A percentile compares a stretch with the other conserved stretches of the same genome.
Conservation (phyloP, 1,139 yeast species). For the Torulaspora pretoriensis region DNA sequence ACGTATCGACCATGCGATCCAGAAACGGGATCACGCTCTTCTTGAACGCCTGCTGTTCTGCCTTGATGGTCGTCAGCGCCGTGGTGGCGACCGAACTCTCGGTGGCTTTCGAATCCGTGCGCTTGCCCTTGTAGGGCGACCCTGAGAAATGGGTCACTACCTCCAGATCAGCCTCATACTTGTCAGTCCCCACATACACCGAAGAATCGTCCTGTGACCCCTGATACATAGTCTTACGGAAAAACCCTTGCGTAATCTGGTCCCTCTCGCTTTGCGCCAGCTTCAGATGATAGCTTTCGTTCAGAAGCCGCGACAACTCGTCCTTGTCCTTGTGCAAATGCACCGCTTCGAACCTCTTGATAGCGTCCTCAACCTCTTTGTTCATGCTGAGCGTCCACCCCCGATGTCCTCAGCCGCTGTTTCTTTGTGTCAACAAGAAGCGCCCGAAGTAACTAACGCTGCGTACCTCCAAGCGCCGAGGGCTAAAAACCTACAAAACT, state of each 20-base stretch:
- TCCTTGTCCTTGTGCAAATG: conserved; percentile 5
- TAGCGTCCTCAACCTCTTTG: conserved; percentile 1
- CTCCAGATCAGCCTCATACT: conserved; percentile 15
- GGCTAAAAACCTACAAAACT: too few species aligned
- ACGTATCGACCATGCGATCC: conserved; percentile 18
- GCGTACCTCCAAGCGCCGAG: too few species aligned
- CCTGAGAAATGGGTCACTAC: conserved; percentile 23
- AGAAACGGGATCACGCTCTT: conserved; percentile 23
- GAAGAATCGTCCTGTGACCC: background rate
- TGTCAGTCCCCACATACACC: conserved; percentile 2
- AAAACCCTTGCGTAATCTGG: conserved; percentile 12
- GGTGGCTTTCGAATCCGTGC: conserved; percentile 15
- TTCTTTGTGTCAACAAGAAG: background rate
- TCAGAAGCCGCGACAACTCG: conserved; percentile 15
- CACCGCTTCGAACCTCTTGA: conserved; percentile 4
- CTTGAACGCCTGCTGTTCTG: conserved; percentile 18
- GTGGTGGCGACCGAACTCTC: conserved; percentile 25
- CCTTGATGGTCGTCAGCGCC: conserved; percentile 15
- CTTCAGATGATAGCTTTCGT: conserved; percentile 24
- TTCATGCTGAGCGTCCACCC: background rate
- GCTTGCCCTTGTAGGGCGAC: conserved; percentile 22
- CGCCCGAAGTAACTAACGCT: background rate
- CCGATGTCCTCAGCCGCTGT: background rate
- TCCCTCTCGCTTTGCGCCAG: conserved; percentile 20
- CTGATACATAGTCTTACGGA: background rate